phyloP scores from a whole-genome alignment of 2,329 filamentous ascomycete genomes.

The Ophiocordyceps polyrhachis-furcata region DNA sequence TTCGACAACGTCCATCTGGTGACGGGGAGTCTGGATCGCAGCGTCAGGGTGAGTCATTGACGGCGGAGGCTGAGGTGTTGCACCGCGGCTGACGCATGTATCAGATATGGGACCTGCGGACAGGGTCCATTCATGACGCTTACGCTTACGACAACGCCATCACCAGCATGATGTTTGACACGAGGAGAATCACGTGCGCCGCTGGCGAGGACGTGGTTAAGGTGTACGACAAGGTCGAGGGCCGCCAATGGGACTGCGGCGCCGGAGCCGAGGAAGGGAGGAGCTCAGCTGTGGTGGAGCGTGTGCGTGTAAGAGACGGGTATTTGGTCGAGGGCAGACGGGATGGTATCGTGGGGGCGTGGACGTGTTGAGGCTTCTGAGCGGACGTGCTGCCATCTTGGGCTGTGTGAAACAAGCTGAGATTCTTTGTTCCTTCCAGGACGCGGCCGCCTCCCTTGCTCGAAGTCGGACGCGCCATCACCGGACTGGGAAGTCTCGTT shows the following conservation, averaged over 20 bases:
- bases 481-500: too few relatives aligned
- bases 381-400: background rate
- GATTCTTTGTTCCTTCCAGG: background rate
- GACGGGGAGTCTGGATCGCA: constrained; percentile 81
- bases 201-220: constrained; percentile 90
- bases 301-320: constrained; percentile 78
- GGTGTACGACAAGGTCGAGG: constrained; percentile 94
- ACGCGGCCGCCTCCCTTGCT: background rate
- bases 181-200: constrained; percentile 71
- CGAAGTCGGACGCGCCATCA: too few relatives aligned
- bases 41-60: constrained; percentile 57
- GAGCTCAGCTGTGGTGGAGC: constrained; percentile 54
- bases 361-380: constrained; percentile 42
- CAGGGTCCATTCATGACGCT: constrained; percentile 84
- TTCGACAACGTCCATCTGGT: constrained; percentile 94
- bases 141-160: constrained; percentile 88
- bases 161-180: constrained; percentile 95
- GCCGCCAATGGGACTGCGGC: constrained; percentile 90
- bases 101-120: constrained; percentile 96
- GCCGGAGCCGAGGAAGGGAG: constrained; percentile 54
- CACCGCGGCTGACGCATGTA: background rate
- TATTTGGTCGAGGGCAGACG: constrained; percentile 81
- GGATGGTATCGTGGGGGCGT: constrained; percentile 78
- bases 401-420: background rate
- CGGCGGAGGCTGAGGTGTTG: background rate